Evolutionary conservation across 2,329 filamentous ascomycete species (phyloP), one percentile per base, ranked within the genome.

Genomic region (Metarhizium anisopliae): DNA sequence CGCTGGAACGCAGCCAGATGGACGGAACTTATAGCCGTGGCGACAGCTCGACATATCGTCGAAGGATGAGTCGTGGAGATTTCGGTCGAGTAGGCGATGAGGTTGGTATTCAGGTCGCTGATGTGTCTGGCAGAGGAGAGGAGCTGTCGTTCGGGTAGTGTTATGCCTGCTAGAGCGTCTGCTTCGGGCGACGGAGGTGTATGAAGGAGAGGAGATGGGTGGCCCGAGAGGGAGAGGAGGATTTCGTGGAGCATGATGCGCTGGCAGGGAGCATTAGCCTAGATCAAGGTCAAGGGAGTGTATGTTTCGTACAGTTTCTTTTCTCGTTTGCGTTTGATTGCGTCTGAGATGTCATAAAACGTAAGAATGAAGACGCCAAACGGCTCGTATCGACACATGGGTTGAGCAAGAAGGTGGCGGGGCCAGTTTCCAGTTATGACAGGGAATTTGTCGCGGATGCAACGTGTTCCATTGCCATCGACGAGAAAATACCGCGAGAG

Each of bases 221-320:
- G 90, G 63, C 94, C 93, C 66, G 92, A 95, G 72, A 97, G 85
- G 71, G 92, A 93, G 72, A 99, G 86, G 72, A 97, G 85, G 76
- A 99, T 90, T 79, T 99, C 94, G 82, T 97, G 94, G 71, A 99
- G 89, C 94, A 99, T 99, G 62, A 62, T 51, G 55, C 52, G 30
- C 55, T 43, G 25, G 45, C 4, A 11, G 53, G 16, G 11, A 56
- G 54, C 8, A 16, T 25, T 14, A 51, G 32, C 58, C 59, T 47
- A 6, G 16, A n/a, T 16, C 18, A 20, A n/a, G 53, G 45, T 30
- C 25, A 51, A 54, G 25, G 13, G 1, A 29, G 16, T 14, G 30
- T 11, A 13, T 36, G 29, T 8, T 20, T 52, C 56, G 29, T 60
- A 66, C 67, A 53, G 54, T 36, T 61, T 63, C 54, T 63, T 59